These are phyloP conservation scores for Claviceps pazoutovae DNA, from an alignment of 2,329 filamentous ascomycete genomes.

Conservation along the genomic window DNA sequence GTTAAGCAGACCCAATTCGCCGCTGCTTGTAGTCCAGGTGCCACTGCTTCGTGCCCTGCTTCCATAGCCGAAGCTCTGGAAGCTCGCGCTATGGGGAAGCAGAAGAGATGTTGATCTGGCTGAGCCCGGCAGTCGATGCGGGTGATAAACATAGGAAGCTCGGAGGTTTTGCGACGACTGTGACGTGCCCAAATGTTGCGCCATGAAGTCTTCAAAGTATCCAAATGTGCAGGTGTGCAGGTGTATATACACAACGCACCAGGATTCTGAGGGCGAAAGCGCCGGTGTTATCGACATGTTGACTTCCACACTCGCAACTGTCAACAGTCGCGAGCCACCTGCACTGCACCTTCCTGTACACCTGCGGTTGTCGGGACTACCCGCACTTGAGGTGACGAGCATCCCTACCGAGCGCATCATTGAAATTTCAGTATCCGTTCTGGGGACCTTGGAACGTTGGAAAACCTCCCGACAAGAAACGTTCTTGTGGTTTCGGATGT, in stretches of 20 bases:
- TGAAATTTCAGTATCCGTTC: background rate
- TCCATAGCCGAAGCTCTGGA: constrained; percentile 12
- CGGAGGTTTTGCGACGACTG: constrained; percentile 10
- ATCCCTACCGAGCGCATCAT: background rate
- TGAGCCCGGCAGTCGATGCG: constrained; percentile 11
- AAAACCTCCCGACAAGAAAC: background rate
- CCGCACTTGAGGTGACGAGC: background rate
- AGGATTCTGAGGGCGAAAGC: background rate
- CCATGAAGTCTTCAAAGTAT: constrained; percentile 4
- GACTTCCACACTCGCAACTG: background rate
- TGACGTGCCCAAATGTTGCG: constrained; percentile 12
- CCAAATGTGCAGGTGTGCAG: background rate
- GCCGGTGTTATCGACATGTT: background rate
- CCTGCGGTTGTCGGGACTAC: background rate
- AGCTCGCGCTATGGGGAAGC: constrained; percentile 13
- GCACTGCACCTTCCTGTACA: constrained; percentile 1
- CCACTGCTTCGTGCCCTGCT: constrained; percentile 28
- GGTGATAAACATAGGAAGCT: constrained; percentile 5
- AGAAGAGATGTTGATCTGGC: constrained; percentile 14
- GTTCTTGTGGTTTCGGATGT: background rate
- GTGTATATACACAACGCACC: background rate
- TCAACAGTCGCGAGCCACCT: background rate
- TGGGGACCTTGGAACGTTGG: background rate
- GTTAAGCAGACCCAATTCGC: constrained; percentile 30
- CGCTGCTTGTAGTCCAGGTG: constrained; percentile 45